These are phyloP conservation scores for Trametes elegans DNA, from an alignment of 768 basidiomycete genomes.

Conservation along the genomic window DNA sequence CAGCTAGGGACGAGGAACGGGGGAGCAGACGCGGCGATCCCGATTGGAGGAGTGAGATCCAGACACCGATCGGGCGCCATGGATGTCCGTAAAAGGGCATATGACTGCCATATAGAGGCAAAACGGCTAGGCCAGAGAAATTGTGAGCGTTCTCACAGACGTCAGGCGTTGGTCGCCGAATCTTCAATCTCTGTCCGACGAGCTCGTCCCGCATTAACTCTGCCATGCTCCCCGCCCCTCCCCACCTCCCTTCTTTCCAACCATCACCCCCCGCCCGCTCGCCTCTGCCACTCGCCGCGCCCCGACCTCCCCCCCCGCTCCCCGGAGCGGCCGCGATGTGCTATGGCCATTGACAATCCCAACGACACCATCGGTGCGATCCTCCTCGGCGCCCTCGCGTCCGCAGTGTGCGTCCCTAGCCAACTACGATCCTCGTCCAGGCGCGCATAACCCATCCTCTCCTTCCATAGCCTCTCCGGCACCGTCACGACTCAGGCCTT, in stretches of 20 bases:
- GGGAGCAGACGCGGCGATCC: not conserved
- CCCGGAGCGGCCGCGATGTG: conserved; percentile 15
- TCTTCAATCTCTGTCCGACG: conserved; percentile 11
- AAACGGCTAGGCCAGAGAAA: not conserved
- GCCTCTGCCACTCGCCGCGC: not conserved
- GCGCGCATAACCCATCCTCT: not conserved
- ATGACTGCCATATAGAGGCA: conserved; percentile 11
- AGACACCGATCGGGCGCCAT: not conserved
- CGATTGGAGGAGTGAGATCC: not conserved
- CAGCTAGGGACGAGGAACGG: not conserved
- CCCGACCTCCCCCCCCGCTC: not conserved
- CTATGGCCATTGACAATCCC: conserved; percentile 16
- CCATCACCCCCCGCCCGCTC: conserved; percentile 7
- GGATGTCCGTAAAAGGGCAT: conserved; percentile 4
- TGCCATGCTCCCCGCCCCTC: conserved; percentile 1
- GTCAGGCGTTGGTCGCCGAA: conserved; percentile 14
- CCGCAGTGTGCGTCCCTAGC: conserved; percentile 17
- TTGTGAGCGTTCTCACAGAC: conserved; percentile 14
- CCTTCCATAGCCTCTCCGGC: conserved; percentile 17
- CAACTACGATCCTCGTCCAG: not conserved
- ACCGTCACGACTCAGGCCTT: conserved; percentile 20
- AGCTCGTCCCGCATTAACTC: conserved; percentile 6
- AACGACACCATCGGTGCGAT: conserved; percentile 21
- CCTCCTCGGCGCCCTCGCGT: conserved; percentile 21
- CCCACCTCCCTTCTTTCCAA: not conserved